Percentiles rank a stretch among this genome's conserved stretches.
phyloP scores from a whole-genome alignment of 2,329 filamentous ascomycete species.

The Cladophialophora psammophila region DNA sequence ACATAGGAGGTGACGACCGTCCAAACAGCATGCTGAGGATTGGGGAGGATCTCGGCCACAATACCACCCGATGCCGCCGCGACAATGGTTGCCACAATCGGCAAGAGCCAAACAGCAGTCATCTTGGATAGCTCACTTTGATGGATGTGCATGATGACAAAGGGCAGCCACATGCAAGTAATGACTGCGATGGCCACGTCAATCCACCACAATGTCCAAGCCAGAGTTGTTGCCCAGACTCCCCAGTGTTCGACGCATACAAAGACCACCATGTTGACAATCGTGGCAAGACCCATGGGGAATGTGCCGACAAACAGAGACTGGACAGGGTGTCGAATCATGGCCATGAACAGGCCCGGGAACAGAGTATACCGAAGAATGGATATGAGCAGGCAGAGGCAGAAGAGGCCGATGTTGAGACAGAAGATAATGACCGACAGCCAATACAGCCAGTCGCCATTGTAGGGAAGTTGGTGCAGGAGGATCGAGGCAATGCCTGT shows the following conservation, averaged over 20 bases:
- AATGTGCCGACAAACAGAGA: slow-evolving; percentile 70
- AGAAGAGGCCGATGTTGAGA: slow-evolving; percentile 66
- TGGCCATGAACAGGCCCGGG: slow-evolving; percentile 67
- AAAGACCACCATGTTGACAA: slow-evolving; percentile 68
- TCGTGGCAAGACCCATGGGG: slow-evolving; percentile 70
- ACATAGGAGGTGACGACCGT: slow-evolving; percentile 72
- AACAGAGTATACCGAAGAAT: slow-evolving; percentile 67
- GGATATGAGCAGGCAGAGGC: slow-evolving; percentile 62
- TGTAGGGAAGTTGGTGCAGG: slow-evolving; percentile 68
- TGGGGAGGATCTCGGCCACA: slow-evolving; percentile 65
- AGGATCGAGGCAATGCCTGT: slow-evolving; percentile 72
- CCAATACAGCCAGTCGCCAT: slow-evolving; percentile 62
- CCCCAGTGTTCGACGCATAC: slow-evolving; percentile 65
- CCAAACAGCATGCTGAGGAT: slow-evolving; percentile 62
- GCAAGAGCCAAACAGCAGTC: slow-evolving; percentile 70
- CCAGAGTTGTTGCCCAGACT: slow-evolving; percentile 55
- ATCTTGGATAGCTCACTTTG: slow-evolving; percentile 60
- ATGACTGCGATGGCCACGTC: slow-evolving; percentile 55
- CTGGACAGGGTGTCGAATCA: slow-evolving; percentile 70
- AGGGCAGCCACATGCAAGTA: slow-evolving; percentile 57
- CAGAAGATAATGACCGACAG: slow-evolving; percentile 63
- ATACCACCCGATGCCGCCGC: slow-evolving; percentile 70
- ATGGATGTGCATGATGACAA: slow-evolving; percentile 47
- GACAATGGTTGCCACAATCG: slow-evolving; percentile 72
- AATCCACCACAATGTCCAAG: slow-evolving; percentile 60